Base-by-base conservation (phyloP, 2,329 filamentous ascomycete species). In the Rutstroemia sp. region DNA sequence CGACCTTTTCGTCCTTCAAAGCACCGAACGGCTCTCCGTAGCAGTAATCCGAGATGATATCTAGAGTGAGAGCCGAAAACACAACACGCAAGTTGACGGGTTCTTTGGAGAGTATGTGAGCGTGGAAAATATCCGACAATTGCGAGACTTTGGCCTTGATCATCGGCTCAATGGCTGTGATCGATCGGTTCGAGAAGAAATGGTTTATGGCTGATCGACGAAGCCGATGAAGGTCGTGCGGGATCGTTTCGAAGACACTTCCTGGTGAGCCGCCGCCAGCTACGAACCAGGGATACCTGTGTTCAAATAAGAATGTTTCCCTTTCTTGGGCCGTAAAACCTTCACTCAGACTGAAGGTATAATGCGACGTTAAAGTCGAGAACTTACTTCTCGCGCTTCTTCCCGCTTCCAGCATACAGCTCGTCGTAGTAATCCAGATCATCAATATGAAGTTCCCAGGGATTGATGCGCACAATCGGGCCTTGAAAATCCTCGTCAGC, bases 381-480 rank as follows among this genome's bases (percentile, higher is more conserved):
- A 21, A 14, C 25, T 49, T 56, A 59, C 46, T 57, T 62, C 23
- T 62, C 58, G 8, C 58, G 51, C 30, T 50, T 57, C n/a, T 54
- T 57, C 3, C 23, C 34, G 8, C 45, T 56, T 2, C 30, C 53
- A 16, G 71, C 66, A 60, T 73, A 75, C 16, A 77, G 61, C 49
- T 73, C 72, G 34, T 73, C 68, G 54, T 73, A 71, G 61, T 75
- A 74, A 41, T 63, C 52, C 7, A 65, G 60, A 44, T 67, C 64
- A 21, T 63, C 62, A 39, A 75, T 69, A 53, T 75, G 70, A 27
- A 77, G 64, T 57, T 76, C 74, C 65, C 68, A 71, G 1, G 52
- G 52, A 55, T 41, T 55, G 14, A 55, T 55, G 38, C 52, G 52
- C 6, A 55, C 46, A 14, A 55, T 50, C 3, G 52, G 38, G 5